Base-by-base conservation (phyloP, 2,329 filamentous ascomycete species). In the Dothideomycetes sp. region DNA sequence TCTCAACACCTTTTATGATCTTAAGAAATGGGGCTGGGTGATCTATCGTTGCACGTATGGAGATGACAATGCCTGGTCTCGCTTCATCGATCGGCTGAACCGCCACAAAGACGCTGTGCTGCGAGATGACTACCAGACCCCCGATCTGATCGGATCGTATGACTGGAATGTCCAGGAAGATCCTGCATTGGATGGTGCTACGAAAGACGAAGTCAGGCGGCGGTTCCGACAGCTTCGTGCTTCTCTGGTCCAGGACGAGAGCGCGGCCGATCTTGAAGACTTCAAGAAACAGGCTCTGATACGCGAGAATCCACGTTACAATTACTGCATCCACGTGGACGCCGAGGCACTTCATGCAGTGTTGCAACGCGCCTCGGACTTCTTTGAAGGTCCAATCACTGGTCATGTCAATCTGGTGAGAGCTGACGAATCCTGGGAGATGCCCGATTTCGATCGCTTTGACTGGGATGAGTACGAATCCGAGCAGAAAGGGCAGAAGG, bases 21-120 rank as follows among this genome's bases (percentile, higher is more conserved):
- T 29, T 8, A 7, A 12, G 7, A 41, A 43, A 18, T 45, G 42
- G 42, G 42, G 42, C 14, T 45, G 38, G 18, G 34, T 43, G 11
- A 30, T 45, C 15, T 43, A 34, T 24, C 42, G 42, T 17, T 43
- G 42, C 34, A 45, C 42, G 12, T 45, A 45, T 19, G 42, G 35
- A 29, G 36, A 45, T 18, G 40, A 45, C n/a, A 33, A 34, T 19
- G 29, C 40, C 15, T 45, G 42, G 42, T n/a, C 14, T 4, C 39
- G 11, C 12, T 45, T 47, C 43, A 45, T 38, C 27, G 32, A 18
- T 27, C 11, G 14, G 18, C 3, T 44, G 34, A 24, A 44, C 44
- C 10, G 34, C 31, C 15, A 22, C 17, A 36, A 43, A 14, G 33
- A 42, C 5, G 31, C 37, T 9, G 30, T 11, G n/a, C 33, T 36